phyloP scores from a whole-genome alignment of 805 yeast genomes.

The Lipomyces mesembrius region DNA sequence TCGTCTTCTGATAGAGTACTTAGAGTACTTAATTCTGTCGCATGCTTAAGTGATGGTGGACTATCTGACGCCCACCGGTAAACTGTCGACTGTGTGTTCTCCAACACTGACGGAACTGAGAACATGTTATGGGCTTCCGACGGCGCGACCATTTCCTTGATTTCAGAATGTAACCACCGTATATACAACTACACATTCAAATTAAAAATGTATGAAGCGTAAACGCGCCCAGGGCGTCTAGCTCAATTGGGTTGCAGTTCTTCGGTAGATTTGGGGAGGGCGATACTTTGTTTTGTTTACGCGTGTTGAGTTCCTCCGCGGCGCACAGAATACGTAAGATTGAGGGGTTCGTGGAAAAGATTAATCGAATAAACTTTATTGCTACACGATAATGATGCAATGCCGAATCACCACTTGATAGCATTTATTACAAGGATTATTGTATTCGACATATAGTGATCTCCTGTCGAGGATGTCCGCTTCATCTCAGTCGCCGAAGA shows the following conservation, averaged over 20 bases:
- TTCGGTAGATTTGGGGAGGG: neutral
- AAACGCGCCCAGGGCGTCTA: neutral
- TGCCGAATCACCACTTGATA: neutral
- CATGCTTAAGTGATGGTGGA: conserved; percentile 18
- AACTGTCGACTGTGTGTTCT: conserved; percentile 26
- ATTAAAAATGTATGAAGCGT: neutral
- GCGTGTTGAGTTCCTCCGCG: neutral
- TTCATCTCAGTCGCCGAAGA: conserved; percentile 15
- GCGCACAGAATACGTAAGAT: neutral
- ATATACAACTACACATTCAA: neutral
- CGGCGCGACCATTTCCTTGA: neutral
- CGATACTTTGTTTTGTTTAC: neutral
- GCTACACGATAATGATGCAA: neutral
- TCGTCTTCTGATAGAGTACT: conserved; percentile 18
- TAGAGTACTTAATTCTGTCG: conserved; percentile 16
- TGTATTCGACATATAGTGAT: too few species aligned
- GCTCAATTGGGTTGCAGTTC: neutral
- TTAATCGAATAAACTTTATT: neutral
- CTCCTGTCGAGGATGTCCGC: neutral
- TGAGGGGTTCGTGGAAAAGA: neutral
- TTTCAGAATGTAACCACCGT: neutral
- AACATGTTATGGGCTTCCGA: neutral
- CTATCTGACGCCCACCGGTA: conserved; percentile 34
- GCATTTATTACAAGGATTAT: neutral
- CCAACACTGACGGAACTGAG: conserved; percentile 22